Percentiles rank a stretch among this genome's conserved stretches.
phyloP scores from a whole-genome alignment of 2,329 filamentous ascomycete genomes.

The Penicillium sp. region DNA sequence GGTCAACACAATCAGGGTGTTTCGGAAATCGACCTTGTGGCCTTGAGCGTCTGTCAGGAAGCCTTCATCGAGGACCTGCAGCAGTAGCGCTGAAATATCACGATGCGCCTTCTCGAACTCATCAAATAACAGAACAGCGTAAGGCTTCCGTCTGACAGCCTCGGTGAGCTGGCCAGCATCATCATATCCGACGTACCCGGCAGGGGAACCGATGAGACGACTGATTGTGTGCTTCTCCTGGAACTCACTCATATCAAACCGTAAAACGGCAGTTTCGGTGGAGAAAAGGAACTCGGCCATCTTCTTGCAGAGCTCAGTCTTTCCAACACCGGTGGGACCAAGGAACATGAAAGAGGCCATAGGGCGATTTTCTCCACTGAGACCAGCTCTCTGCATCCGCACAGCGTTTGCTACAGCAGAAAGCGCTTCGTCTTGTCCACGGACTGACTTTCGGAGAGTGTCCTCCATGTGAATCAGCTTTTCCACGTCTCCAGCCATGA shows the following conservation, averaged over 20 bases:
- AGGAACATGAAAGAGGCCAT: conserved; percentile 97
- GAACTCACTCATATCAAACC: conserved; percentile 98
- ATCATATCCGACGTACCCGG: conserved; percentile 94
- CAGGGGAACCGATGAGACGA: conserved; percentile 85
- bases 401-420: conserved; percentile 90
- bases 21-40: conserved; percentile 94
- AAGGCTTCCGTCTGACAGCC: conserved; percentile 89
- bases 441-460: conserved; percentile 74
- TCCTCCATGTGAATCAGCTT: conserved; percentile 97
- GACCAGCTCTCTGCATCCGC: conserved; percentile 84
- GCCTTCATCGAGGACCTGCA: conserved; percentile 94
- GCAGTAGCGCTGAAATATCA: conserved; percentile 85
- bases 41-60: conserved; percentile 94
- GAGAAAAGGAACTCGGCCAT: conserved; percentile 91
- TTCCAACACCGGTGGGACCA: conserved; percentile 92
- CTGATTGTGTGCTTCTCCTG: conserved; percentile 97
- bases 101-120: conserved; percentile 97
- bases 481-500: conserved; percentile 90
- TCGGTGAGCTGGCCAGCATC: conserved; percentile 96
- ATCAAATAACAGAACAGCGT: conserved; percentile 91
- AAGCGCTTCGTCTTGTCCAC: conserved; percentile 91
- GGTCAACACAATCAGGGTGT: conserved; percentile 93
- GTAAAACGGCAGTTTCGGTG: conserved; percentile 82
- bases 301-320: conserved; percentile 96
- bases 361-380: conserved; percentile 87